Percentiles rank a stretch among this genome's conserved stretches.
phyloP scores from a whole-genome alignment of 2,329 filamentous ascomycete genomes.

The Xylariaceae sp. region DNA sequence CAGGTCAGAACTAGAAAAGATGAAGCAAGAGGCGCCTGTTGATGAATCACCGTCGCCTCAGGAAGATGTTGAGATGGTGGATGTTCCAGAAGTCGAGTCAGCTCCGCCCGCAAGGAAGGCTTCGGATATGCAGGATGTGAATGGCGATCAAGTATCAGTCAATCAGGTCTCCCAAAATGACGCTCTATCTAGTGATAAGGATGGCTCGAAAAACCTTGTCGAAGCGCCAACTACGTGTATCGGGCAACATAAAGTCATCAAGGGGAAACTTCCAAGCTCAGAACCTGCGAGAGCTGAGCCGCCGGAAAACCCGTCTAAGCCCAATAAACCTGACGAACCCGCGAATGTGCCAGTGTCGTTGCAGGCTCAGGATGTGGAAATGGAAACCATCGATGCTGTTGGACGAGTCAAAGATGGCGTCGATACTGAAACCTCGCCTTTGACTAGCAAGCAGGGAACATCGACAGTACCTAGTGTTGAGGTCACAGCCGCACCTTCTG shows the following conservation, averaged over 20 bases:
- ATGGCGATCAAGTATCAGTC: not conserved
- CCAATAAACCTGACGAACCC: constrained; percentile 24
- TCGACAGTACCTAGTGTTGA: constrained; percentile 31
- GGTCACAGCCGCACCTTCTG: constrained; percentile 24
- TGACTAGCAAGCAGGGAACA: not conserved
- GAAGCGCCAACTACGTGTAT: not conserved
- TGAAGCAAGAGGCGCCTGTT: constrained; percentile 46
- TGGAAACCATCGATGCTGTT: constrained; percentile 29
- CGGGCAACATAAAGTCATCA: not conserved
- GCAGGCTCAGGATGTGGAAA: constrained; percentile 28
- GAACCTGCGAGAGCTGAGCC: constrained; percentile 1
- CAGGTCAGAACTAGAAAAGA: constrained; percentile 58
- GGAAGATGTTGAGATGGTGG: constrained; percentile 41
- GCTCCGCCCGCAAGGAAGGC: not conserved
- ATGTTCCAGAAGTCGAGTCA: constrained; percentile 23
- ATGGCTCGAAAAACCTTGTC: not conserved
- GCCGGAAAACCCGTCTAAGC: constrained; percentile 18
- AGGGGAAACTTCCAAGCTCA: not conserved
- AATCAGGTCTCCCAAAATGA: not conserved
- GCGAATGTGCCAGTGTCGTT: constrained; percentile 20
- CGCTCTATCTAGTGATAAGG: not conserved
- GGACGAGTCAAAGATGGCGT: constrained; percentile 22
- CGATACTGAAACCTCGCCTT: constrained; percentile 1
- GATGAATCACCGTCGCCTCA: constrained; percentile 28
- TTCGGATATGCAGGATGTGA: not conserved